Conservation (phyloP, 1,139 yeast genomes). For the Hemisphaericaspora xylofermentans region DNA sequence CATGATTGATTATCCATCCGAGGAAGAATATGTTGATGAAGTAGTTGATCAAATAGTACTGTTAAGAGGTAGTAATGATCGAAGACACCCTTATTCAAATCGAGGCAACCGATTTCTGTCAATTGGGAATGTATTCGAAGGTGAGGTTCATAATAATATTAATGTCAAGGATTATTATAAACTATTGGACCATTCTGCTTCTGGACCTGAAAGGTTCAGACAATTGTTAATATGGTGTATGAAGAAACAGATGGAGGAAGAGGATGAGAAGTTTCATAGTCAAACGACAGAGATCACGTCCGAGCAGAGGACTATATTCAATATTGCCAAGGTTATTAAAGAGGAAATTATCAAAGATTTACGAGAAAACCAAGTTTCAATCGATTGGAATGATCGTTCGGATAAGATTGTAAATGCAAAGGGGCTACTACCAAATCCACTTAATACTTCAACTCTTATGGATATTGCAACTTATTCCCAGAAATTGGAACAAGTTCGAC, state of each 20-base stretch:
- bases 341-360: slow-evolving; percentile 64
- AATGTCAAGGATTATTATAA: slow-evolving; percentile 58
- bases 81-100: slow-evolving; percentile 52
- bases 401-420: slow-evolving; percentile 14
- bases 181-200: slow-evolving; percentile 58
- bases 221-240: slow-evolving; percentile 72
- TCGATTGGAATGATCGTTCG: slow-evolving; percentile 62
- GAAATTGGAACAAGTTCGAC: slow-evolving; percentile 42
- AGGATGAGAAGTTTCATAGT: slow-evolving; percentile 22
- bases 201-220: slow-evolving; percentile 74
- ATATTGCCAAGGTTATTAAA: slow-evolving; percentile 62
- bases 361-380: slow-evolving; percentile 54
- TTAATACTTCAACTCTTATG: slow-evolving; percentile 49
- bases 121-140: slow-evolving; percentile 69
- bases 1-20: slow-evolving; percentile 4
- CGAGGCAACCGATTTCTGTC: slow-evolving; percentile 76
- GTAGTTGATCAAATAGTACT: slow-evolving; percentile 28
- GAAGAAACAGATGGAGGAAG: slow-evolving; percentile 46
- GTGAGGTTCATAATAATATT: slow-evolving; percentile 67
- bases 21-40: slow-evolving; percentile 30
- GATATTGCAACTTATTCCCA: slow-evolving; percentile 46
- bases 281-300: slow-evolving; percentile 17
- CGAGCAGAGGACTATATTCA: slow-evolving; percentile 42
- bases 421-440: slow-evolving; percentile 52
- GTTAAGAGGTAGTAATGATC: slow-evolving; percentile 15